Conservation (phyloP, 1,139 yeast genomes). For the Hyphopichia khmerensis region DNA sequence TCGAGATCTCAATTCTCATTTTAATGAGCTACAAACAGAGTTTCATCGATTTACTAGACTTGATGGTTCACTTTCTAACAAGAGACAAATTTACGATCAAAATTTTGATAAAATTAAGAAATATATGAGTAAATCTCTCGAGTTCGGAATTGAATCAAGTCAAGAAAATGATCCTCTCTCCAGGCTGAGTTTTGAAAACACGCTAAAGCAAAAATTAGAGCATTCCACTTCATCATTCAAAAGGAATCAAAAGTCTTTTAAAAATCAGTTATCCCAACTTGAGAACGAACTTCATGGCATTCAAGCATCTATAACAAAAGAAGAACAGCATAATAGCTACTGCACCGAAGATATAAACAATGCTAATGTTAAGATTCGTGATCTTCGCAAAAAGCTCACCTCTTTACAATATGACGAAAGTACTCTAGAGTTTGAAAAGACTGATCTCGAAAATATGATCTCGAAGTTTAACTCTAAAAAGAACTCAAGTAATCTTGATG, state of each 20-base stretch:
- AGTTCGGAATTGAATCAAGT: conserved; percentile 1
- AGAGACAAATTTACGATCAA: conserved; percentile 1
- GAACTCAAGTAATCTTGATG: conserved; percentile 24
- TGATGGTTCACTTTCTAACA: conserved; percentile 3
- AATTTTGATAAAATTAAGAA: background rate
- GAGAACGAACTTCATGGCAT: conserved; percentile 13
- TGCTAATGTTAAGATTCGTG: conserved; percentile 28
- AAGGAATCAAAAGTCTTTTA: background rate
- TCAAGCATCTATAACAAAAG: conserved; percentile 36
- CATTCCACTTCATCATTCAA: background rate
- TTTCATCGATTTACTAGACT: conserved; percentile 5
- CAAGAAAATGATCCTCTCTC: background rate
- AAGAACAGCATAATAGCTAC: conserved; percentile 41
- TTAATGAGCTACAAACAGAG: conserved; percentile 2
- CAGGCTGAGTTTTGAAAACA: background rate
- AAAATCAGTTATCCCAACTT: background rate
- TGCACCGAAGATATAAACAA: conserved; percentile 31
- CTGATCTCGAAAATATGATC: conserved; percentile 9
- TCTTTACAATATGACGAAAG: conserved; percentile 40
- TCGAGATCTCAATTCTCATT: conserved; percentile 6
- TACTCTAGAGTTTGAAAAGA: conserved; percentile 33
- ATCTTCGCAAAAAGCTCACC: conserved; percentile 34
- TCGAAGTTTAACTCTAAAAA: conserved; percentile 21
- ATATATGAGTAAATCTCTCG: background rate
- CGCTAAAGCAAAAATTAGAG: background rate